phyloP scores from a whole-genome alignment of 768 basidiomycete species.

The Gautieria morchelliformis region DNA sequence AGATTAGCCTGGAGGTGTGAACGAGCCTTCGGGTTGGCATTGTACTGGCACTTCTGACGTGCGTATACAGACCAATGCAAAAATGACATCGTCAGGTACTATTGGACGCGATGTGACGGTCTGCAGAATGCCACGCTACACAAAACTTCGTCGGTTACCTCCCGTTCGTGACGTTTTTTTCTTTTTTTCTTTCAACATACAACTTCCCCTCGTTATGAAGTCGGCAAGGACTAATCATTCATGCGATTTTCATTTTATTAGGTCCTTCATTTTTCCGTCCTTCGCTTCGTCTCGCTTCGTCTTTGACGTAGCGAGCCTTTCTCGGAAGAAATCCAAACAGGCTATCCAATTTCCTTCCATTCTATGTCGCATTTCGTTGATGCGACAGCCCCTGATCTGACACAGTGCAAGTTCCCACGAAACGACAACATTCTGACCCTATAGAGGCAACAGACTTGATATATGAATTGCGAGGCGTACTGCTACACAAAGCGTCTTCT shows the following conservation, averaged over 20 bases:
- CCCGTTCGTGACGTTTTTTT: slow-evolving; percentile 32
- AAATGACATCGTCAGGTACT: slow-evolving; percentile 45
- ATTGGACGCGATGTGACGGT: slow-evolving; percentile 62
- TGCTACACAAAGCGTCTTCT: slow-evolving; percentile 85
- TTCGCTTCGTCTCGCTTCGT: too few species aligned
- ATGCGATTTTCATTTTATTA: slow-evolving; percentile 9
- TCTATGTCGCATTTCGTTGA: slow-evolving; percentile 44
- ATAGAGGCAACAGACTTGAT: slow-evolving; percentile 15
- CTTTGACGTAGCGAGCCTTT: slow-evolving; percentile 67
- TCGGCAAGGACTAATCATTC: too few species aligned
- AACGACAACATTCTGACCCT: slow-evolving; percentile 4
- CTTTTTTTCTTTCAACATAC: neutral
- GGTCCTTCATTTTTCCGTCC: slow-evolving; percentile 78
- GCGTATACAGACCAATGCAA: slow-evolving; percentile 48
- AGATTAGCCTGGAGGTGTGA: slow-evolving; percentile 69
- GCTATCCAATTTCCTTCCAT: slow-evolving; percentile 64
- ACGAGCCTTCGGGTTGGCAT: neutral
- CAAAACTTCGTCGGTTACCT: slow-evolving; percentile 61
- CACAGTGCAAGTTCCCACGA: slow-evolving; percentile 16
- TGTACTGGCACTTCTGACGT: slow-evolving; percentile 9
- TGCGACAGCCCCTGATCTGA: neutral
- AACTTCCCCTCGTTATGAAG: neutral
- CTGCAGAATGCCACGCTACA: slow-evolving; percentile 77
- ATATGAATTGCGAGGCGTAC: slow-evolving; percentile 81
- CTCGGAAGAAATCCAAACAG: slow-evolving; percentile 83